Percentiles rank a stretch among this genome's conserved stretches.
Evolutionary conservation across 2,329 filamentous ascomycete genomes (phyloP).

Genomic region (Sporothrix variecibatus): DNA sequence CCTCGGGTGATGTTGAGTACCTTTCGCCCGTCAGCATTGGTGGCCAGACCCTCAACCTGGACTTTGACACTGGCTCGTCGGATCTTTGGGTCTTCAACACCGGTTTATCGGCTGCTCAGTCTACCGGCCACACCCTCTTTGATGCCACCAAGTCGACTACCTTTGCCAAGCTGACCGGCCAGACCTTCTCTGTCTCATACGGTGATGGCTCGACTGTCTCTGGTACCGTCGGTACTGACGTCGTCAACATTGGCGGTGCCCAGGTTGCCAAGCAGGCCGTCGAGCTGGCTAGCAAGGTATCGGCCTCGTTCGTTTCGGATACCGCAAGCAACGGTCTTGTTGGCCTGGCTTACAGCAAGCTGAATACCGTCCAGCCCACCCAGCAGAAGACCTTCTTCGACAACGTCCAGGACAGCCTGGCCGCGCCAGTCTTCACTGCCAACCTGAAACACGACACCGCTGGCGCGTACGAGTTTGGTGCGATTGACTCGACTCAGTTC

Average conservation of each 20-base stretch:
- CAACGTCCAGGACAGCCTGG: slow-evolving; percentile 62
- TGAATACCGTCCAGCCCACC: slow-evolving; percentile 65
- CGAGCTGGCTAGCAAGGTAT: slow-evolving; percentile 64
- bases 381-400: slow-evolving; percentile 73
- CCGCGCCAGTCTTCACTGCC: slow-evolving; percentile 69
- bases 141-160: slow-evolving; percentile 42
- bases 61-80: slow-evolving; percentile 76
- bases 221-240: slow-evolving; percentile 68
- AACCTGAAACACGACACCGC: slow-evolving; percentile 61
- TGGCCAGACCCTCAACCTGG: slow-evolving; percentile 66
- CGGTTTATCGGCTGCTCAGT: slow-evolving; percentile 48
- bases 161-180: slow-evolving; percentile 43
- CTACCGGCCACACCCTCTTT: slow-evolving; percentile 51
- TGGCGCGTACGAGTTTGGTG: slow-evolving; percentile 74
- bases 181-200: slow-evolving; percentile 66
- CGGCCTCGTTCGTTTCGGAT: slow-evolving; percentile 59
- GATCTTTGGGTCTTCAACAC: slow-evolving; percentile 76
- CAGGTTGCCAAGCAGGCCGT: slow-evolving; percentile 64
- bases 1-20: slow-evolving; percentile 68
- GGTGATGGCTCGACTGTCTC: slow-evolving; percentile 65
- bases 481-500: slow-evolving; percentile 65
- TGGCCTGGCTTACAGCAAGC: slow-evolving; percentile 64
- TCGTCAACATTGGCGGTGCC: slow-evolving; percentile 66
- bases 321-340: slow-evolving; percentile 67
- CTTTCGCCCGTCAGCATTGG: slow-evolving; percentile 70